Conservation (phyloP, 768 basidiomycete genomes). For the Boletales sp. region DNA sequence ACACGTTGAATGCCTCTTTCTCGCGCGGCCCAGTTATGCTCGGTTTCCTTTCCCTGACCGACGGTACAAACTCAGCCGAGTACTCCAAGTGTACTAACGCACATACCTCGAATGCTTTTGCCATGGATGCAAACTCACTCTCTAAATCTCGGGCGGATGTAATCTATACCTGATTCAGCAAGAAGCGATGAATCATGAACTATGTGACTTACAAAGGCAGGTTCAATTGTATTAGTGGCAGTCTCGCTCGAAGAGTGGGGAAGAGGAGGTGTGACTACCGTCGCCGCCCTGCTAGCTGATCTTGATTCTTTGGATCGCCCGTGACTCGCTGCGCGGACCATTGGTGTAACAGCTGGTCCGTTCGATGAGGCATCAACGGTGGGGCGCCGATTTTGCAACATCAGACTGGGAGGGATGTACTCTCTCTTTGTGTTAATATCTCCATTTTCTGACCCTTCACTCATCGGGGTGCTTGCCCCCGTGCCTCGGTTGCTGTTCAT, state of each 20-base stretch:
- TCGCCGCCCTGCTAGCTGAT: slow-evolving; percentile 59
- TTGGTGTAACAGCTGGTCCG: slow-evolving; percentile 23
- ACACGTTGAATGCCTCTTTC: slow-evolving; percentile 76
- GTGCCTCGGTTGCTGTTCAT: slow-evolving; percentile 42
- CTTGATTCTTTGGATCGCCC: slow-evolving; percentile 52
- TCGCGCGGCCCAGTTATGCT: slow-evolving; percentile 89
- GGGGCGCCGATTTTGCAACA: slow-evolving; percentile 51
- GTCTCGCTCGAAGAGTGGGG: slow-evolving; percentile 40
- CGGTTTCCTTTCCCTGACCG: slow-evolving; percentile 89
- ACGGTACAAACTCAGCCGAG: slow-evolving; percentile 1
- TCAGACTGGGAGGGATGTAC: slow-evolving; percentile 74
- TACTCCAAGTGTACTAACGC: not conserved
- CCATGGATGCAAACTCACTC: slow-evolving; percentile 77
- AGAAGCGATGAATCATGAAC: not conserved
- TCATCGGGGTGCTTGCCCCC: slow-evolving; percentile 42
- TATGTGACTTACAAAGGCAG: slow-evolving; percentile 61
- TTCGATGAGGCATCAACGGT: slow-evolving; percentile 30
- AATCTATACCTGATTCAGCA: slow-evolving; percentile 45
- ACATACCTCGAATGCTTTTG: slow-evolving; percentile 73
- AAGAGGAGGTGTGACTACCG: slow-evolving; percentile 38
- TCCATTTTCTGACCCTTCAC: slow-evolving; percentile 60
- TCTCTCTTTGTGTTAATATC: slow-evolving; percentile 39
- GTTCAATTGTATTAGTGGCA: slow-evolving; percentile 43
- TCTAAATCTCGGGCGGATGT: slow-evolving; percentile 85
- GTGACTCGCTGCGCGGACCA: slow-evolving; percentile 47